Conservation (phyloP, 768 basidiomycete genomes). For the Myochromella boudieri region DNA sequence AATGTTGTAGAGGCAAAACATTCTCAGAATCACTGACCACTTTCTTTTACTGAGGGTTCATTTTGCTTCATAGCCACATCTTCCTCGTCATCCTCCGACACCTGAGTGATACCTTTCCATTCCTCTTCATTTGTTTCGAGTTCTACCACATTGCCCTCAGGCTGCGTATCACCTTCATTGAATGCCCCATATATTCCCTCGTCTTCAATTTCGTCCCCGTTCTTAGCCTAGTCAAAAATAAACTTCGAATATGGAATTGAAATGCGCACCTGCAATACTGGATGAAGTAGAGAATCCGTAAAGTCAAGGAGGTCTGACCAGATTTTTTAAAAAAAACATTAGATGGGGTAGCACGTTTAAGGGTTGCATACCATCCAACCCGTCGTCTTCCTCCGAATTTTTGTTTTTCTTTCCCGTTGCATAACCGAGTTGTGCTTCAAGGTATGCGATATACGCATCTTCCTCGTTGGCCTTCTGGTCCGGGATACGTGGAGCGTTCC, state of each 20-base stretch:
- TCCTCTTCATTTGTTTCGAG: conserved; percentile 29
- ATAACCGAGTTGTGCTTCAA: conserved; percentile 78
- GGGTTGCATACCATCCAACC: conserved; percentile 68
- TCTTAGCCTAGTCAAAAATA: conserved; percentile 9
- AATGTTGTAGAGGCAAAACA: not conserved
- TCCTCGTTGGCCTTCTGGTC: conserved; percentile 59
- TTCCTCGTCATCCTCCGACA: conserved; percentile 16
- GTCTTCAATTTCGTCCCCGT: conserved; percentile 5
- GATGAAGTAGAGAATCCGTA: conserved; percentile 34
- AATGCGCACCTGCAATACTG: conserved; percentile 12
- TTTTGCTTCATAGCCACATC: conserved; percentile 1
- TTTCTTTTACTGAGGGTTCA: not conserved
- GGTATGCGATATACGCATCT: conserved; percentile 80
- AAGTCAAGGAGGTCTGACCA: conserved; percentile 55
- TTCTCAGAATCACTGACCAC: conserved; percentile 1
- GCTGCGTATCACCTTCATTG: not conserved
- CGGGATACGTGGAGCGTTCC: conserved; percentile 8
- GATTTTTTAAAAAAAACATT: not conserved
- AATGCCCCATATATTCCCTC: not conserved
- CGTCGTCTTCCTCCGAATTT: conserved; percentile 64
- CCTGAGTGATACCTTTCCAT: conserved; percentile 37
- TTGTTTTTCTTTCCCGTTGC: conserved; percentile 41
- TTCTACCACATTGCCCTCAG: conserved; percentile 1
- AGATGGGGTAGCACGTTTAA: not conserved
- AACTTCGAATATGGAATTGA: not conserved